These are phyloP conservation scores for Niebla homalea DNA, from an alignment of 495 filamentous ascomycete genomes.

Conservation along the genomic window DNA sequence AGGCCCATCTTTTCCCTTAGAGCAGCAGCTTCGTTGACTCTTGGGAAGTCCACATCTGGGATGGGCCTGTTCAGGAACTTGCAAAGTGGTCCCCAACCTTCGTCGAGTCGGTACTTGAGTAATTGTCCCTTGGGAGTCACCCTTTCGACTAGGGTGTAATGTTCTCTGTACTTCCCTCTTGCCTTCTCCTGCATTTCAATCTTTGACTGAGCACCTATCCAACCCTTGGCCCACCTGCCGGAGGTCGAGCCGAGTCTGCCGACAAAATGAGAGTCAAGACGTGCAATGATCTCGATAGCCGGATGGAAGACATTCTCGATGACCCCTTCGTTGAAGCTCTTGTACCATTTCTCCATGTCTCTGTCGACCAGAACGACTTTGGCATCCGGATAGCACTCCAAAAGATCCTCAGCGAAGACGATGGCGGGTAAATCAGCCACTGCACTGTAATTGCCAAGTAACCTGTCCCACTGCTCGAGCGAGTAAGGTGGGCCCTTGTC, in stretches of 20 bases:
- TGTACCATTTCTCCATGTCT: slow-evolving; percentile 21
- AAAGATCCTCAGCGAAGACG: slow-evolving; percentile 37
- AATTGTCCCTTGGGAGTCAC: slow-evolving; percentile 31
- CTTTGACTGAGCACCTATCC: slow-evolving; percentile 1
- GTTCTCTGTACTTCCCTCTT: slow-evolving; percentile 15
- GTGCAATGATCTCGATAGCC: not conserved
- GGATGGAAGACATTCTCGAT: not conserved
- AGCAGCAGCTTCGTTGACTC: slow-evolving; percentile 19
- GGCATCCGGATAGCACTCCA: slow-evolving; percentile 39
- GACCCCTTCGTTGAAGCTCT: slow-evolving; percentile 10
- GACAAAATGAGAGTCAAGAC: slow-evolving; percentile 6
- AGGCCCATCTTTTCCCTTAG: slow-evolving; percentile 2
- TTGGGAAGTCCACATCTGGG: slow-evolving; percentile 31
- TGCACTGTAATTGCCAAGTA: slow-evolving; percentile 30
- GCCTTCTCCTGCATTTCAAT: slow-evolving; percentile 9
- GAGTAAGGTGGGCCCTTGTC: slow-evolving; percentile 25
- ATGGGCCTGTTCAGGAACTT: slow-evolving; percentile 31
- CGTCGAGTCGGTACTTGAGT: slow-evolving; percentile 32
- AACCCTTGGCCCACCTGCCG: slow-evolving; percentile 2
- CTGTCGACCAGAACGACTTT: slow-evolving; percentile 38
- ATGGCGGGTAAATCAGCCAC: slow-evolving; percentile 33
- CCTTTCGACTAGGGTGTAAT: slow-evolving; percentile 25
- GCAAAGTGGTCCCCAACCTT: slow-evolving; percentile 40
- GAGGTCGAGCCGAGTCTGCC: not conserved
- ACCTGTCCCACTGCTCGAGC: slow-evolving; percentile 38